Conservation (phyloP, 108 stramenopile genomes). For the Cyclotella kingstonii region DNA sequence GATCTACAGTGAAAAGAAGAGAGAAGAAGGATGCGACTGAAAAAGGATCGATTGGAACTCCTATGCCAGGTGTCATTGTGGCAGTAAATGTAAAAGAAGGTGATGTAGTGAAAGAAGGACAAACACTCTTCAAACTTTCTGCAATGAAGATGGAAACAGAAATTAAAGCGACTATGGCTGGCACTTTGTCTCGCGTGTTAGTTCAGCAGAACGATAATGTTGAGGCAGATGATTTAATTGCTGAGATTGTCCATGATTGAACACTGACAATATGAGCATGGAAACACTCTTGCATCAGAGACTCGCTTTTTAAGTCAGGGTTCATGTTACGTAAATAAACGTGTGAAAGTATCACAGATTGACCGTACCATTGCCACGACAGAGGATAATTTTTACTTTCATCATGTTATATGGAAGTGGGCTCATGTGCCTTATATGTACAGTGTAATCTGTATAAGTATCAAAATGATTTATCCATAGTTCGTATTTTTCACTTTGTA, state of each 20-base stretch:
- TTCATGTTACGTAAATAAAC: too few species aligned
- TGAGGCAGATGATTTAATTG: slow-evolving; percentile 62
- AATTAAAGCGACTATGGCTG: slow-evolving; percentile 50
- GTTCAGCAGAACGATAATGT: slow-evolving; percentile 58
- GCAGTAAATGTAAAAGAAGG: slow-evolving; percentile 53
- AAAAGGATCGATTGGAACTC: slow-evolving; percentile 58
- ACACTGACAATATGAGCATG: too few species aligned
- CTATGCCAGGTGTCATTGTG: slow-evolving; percentile 78
- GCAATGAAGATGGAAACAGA: slow-evolving; percentile 90
- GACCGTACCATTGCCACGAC: too few species aligned
- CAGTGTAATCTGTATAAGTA: too few species aligned
- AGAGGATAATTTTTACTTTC: too few species aligned
- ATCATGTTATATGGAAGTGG: too few species aligned
- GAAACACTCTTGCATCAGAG: too few species aligned
- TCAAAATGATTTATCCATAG: too few species aligned
- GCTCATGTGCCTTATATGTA: too few species aligned
- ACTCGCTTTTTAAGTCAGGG: too few species aligned
- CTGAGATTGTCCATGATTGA: slow-evolving; percentile 33
- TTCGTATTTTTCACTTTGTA: too few species aligned
- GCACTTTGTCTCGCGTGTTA: slow-evolving; percentile 43
- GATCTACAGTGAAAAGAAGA: slow-evolving; percentile 10
- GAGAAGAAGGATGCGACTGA: slow-evolving; percentile 33
- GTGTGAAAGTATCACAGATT: too few species aligned
- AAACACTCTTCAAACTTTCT: slow-evolving; percentile 64
- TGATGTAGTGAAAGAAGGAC: slow-evolving; percentile 55